Evolutionary conservation across 106 monocot species (phyloP).

Genomic region (Phalaenopsis aphrodite): DNA sequence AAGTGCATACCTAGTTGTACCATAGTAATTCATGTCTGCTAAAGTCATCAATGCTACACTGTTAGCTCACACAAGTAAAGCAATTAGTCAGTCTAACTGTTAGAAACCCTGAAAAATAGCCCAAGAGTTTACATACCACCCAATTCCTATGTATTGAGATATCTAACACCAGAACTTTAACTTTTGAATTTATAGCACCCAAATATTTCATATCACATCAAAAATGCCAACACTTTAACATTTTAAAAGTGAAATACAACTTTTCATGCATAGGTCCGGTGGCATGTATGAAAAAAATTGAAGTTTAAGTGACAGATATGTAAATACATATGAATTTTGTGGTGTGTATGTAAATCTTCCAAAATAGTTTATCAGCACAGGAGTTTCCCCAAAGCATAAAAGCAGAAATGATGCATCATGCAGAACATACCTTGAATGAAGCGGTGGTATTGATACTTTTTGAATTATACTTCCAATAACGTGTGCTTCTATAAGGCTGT

Average conservation of each 20-base stretch:
- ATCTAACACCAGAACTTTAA: too few species aligned
- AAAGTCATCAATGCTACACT: constrained; percentile 69
- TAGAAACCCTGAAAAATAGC: neutral
- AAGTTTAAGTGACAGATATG: too few species aligned
- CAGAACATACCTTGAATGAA: constrained; percentile 52
- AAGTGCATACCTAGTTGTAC: constrained; percentile 60
- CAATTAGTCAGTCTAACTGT: constrained; percentile 1
- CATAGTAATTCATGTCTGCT: constrained; percentile 69
- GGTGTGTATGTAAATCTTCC: too few species aligned
- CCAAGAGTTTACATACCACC: too few species aligned
- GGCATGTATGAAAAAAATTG: too few species aligned
- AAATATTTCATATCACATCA: too few species aligned
- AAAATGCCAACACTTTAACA: too few species aligned
- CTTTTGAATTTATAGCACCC: too few species aligned
- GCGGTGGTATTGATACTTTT: constrained; percentile 65
- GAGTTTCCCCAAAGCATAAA: neutral
- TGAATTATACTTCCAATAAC: constrained; percentile 71
- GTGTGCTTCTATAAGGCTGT: constrained; percentile 67
- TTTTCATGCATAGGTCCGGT: too few species aligned
- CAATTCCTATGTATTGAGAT: too few species aligned
- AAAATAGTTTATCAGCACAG: neutral
- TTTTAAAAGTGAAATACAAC: too few species aligned
- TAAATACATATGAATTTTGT: too few species aligned
- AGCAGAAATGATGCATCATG: neutral
- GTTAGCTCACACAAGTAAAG: constrained; percentile 8